Evolutionary conservation across 768 basidiomycete species (phyloP).

Genomic region (Imleria badia): DNA sequence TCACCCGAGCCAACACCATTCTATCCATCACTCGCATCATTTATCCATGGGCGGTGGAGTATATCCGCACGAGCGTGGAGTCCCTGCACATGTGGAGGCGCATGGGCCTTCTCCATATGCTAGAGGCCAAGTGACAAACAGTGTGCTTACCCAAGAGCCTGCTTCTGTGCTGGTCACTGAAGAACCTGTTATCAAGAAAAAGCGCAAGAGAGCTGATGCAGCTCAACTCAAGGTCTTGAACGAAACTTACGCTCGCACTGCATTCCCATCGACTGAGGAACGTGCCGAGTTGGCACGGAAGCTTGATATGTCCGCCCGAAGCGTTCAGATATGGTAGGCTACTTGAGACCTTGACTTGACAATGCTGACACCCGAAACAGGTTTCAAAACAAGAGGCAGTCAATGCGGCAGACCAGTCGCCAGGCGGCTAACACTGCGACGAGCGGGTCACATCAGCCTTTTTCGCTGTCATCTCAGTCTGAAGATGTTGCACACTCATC

Average conservation of each 20-base stretch:
- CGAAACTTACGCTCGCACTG: conserved; percentile 76
- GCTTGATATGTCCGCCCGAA: conserved; percentile 80
- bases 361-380: conserved; percentile 39
- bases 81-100: conserved; percentile 40
- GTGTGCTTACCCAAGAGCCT: conserved; percentile 34
- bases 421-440: conserved; percentile 51
- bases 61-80: conserved; percentile 33
- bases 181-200: conserved; percentile 81
- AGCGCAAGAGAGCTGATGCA: conserved; percentile 82
- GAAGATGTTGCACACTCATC: conserved; percentile 34
- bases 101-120: conserved; percentile 52
- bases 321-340: conserved; percentile 82
- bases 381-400: conserved; percentile 88
- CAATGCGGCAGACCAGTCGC: conserved; percentile 75
- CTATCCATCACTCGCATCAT: conserved; percentile 30
- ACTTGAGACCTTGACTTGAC: conserved; percentile 11
- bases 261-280: conserved; percentile 87
- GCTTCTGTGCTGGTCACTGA: conserved; percentile 42
- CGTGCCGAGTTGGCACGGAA: conserved; percentile 72
- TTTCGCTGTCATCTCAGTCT: conserved; percentile 40
- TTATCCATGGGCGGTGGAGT: conserved; percentile 24
- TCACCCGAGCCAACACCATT: conserved; percentile 25
- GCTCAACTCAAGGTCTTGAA: conserved; percentile 79
- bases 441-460: conserved; percentile 49
- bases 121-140: conserved; percentile 36